Conservation (phyloP, 2,329 filamentous ascomycete genomes). For the Penicillium sp. region DNA sequence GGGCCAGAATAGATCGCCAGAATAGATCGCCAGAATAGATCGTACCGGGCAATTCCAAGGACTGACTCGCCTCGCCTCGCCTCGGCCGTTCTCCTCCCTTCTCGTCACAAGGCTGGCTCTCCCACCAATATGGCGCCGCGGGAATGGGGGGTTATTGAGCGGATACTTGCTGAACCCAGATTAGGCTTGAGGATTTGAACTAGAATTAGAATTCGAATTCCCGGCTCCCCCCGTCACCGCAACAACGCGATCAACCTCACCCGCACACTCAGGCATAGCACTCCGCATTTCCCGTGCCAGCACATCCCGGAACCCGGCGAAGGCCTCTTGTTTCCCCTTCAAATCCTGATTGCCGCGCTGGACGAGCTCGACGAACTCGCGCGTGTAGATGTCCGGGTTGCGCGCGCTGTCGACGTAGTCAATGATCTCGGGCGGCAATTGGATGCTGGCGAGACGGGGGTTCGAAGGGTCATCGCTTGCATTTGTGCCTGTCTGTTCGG, state of each 20-base stretch:
- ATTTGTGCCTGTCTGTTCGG: constrained; percentile 25
- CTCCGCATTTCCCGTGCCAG: constrained; percentile 62
- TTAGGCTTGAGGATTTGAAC: too few species aligned
- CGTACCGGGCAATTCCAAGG: too few species aligned
- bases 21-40: too few species aligned
- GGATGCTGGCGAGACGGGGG: constrained; percentile 54
- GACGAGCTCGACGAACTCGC: constrained; percentile 67
- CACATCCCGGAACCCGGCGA: constrained; percentile 61
- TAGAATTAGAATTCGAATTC: neutral
- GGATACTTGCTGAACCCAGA: too few species aligned
- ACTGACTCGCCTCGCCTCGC: too few species aligned
- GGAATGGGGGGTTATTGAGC: too few species aligned
- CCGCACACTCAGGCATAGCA: constrained; percentile 61
- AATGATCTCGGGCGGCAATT: constrained; percentile 65
- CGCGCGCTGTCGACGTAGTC: constrained; percentile 65
- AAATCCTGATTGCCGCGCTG: constrained; percentile 66
- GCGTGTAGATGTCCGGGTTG: constrained; percentile 70
- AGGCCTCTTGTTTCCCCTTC: constrained; percentile 64
- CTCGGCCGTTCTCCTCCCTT: too few species aligned
- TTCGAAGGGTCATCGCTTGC: constrained; percentile 38
- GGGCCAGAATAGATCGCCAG: too few species aligned
- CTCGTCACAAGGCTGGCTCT: neutral
- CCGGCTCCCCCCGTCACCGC: constrained; percentile 39
- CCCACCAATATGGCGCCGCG: too few species aligned
- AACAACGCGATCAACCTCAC: constrained; percentile 58